Base-by-base conservation (phyloP, 352 stramenopile genomes). In the Phytophthora fragariae region DNA sequence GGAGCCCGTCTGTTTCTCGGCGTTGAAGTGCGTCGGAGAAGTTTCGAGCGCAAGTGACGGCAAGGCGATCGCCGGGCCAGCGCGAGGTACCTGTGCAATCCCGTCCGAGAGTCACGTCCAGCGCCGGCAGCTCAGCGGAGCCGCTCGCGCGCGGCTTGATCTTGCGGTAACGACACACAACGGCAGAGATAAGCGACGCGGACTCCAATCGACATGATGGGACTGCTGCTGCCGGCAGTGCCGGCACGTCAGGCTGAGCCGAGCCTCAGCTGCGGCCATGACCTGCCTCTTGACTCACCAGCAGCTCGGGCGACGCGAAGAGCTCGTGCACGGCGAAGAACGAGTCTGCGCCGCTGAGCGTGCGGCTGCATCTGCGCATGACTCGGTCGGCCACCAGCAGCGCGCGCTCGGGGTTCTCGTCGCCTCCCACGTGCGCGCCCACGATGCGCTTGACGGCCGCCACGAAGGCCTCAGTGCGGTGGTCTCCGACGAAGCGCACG, bases 381-480 rank as follows among this genome's bases (percentile, higher is more conserved):
- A 94, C 72, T 19, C 85, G 82, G 70, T 93, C 85, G 4, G 83
- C 82, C 39, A 90, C 71, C 6, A 76, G 68, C 19, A 92, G 70
- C 56, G 74, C 79, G 24, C 76, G 76, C 29, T 88, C 78, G 1
- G 84, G 76, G 29, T 86, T 70, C 49, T 80, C 65, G 19, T 72
- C 57, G 21, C 59, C 54, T 24, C 33, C 61, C 14, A 84, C 79
- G 62, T 91, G 75, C 4, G 71, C 74, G 3, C 68, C 65, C 1
- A 93, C 88, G 54, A 94, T 92, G 33, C 82, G 87, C 68, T 94
- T 94, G 60, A 92, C 82, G 2, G 87, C 84, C 1, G 84, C 87
- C 41, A 92, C 85, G 54, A 94, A 92, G 11, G 84, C 85, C 60
- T 94, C 84, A 17, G 82, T 91, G 56, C 85, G 84, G 47, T 92